Conservation (phyloP, 1,139 yeast genomes). For the Hansenula anomala region DNA sequence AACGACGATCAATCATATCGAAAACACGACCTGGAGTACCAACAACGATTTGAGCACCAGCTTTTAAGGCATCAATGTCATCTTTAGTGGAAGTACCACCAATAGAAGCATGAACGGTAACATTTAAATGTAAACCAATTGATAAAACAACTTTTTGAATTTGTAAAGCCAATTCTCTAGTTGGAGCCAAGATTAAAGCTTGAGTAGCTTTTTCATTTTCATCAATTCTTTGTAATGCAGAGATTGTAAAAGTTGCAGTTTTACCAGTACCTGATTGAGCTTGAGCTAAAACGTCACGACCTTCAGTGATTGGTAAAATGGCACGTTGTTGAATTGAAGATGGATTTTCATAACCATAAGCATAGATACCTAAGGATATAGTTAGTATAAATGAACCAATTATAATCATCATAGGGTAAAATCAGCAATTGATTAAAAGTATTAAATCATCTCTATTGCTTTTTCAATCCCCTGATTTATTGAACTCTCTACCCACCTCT, state of each 20-base stretch:
- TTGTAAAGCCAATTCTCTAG: constrained; percentile 98
- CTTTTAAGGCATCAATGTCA: constrained; percentile 87
- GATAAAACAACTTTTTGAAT: constrained; percentile 94
- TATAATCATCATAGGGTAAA: neutral
- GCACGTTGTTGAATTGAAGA: constrained; percentile 99
- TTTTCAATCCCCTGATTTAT: neutral
- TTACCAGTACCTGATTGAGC: constrained; percentile 99
- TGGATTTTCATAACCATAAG: constrained; percentile 97
- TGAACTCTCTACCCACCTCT: constrained; percentile 42
- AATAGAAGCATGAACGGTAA: constrained; percentile 95
- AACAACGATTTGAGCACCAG: constrained; percentile 93
- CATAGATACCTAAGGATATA: constrained; percentile 59
- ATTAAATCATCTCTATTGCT: no score
- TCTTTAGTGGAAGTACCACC: constrained; percentile 96
- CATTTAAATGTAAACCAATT: constrained; percentile 89
- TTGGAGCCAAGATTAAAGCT: constrained; percentile 96
- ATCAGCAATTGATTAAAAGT: neutral
- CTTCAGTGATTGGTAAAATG: constrained; percentile 92
- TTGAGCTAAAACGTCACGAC: constrained; percentile 96
- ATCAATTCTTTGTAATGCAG: constrained; percentile 93
- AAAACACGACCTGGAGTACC: constrained; percentile 99
- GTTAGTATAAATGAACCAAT: constrained; percentile 11
- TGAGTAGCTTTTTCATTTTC: constrained; percentile 64
- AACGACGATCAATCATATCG: constrained; percentile 95
- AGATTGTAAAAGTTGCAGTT: constrained; percentile 97